Percentiles rank a stretch among this genome's conserved stretches.
phyloP scores from a whole-genome alignment of 1,284 basidiomycete species.

The Cutaneotrichosporon spelunceum region DNA sequence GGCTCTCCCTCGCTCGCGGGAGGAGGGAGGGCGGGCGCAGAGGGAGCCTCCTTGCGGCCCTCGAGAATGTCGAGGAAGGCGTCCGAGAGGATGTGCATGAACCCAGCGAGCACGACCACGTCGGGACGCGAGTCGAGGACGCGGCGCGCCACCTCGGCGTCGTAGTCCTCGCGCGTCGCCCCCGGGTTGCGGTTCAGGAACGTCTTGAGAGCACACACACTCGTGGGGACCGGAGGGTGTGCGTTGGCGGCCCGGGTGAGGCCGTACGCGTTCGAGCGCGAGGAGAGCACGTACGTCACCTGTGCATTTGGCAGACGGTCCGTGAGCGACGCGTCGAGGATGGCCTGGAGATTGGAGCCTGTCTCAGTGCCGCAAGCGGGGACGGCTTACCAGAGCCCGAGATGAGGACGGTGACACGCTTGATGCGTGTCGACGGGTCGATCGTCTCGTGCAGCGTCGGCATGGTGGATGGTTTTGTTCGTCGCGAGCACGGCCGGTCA shows the following conservation, averaged over 20 bases:
- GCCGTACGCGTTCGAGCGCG: slow-evolving; percentile 87
- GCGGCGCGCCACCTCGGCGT: slow-evolving; percentile 71
- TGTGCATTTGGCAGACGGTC: slow-evolving; percentile 60
- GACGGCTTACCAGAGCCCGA: slow-evolving; percentile 71
- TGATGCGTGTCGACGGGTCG: slow-evolving; percentile 25
- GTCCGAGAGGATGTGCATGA: slow-evolving; percentile 85
- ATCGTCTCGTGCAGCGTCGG: slow-evolving; percentile 29
- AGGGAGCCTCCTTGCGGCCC: slow-evolving; percentile 31
- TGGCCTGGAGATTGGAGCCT: slow-evolving; percentile 94
- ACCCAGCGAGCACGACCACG: slow-evolving; percentile 87
- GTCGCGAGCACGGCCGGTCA: neutral
- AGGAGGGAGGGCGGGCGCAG: slow-evolving; percentile 32
- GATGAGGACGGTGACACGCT: slow-evolving; percentile 63
- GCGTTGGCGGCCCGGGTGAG: slow-evolving; percentile 72
- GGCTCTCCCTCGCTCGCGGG: slow-evolving; percentile 11
- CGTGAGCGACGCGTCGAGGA: slow-evolving; percentile 77
- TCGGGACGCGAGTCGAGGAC: slow-evolving; percentile 69
- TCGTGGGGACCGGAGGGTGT: slow-evolving; percentile 72
- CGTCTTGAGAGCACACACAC: slow-evolving; percentile 78
- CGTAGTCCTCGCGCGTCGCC: slow-evolving; percentile 78
- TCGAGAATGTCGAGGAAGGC: slow-evolving; percentile 56
- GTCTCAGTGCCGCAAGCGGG: neutral
- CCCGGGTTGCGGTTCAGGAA: slow-evolving; percentile 72
- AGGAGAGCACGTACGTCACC: slow-evolving; percentile 84
- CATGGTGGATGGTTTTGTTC: slow-evolving; percentile 19